A percentile compares a stretch with the other conserved stretches of the same genome.
Conservation (phyloP, 2,329 filamentous ascomycete species). For the Claviceps quebecensis region DNA sequence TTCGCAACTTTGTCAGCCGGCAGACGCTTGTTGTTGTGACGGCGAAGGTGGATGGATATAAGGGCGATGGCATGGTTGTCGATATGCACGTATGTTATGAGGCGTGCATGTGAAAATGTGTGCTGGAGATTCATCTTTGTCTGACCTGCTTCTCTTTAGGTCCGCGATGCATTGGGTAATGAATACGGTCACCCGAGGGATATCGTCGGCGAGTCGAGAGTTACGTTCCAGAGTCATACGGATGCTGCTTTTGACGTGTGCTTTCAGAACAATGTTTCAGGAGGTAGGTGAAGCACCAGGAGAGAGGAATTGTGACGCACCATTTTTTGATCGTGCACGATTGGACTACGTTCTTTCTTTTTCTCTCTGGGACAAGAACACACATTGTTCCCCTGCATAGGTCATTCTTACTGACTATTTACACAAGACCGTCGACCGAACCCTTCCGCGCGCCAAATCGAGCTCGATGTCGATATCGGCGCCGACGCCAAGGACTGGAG, state of each 20-base stretch:
- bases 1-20: slow-evolving; percentile 86
- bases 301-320: not conserved
- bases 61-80: slow-evolving; percentile 82
- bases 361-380: not conserved
- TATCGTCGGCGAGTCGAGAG: slow-evolving; percentile 79
- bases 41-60: slow-evolving; percentile 68
- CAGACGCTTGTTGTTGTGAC: slow-evolving; percentile 95
- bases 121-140: not conserved
- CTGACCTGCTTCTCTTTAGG: slow-evolving; percentile 36
- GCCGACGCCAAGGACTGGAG: slow-evolving; percentile 98
- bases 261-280: slow-evolving; percentile 71
- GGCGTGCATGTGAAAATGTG: not conserved
- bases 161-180: slow-evolving; percentile 88
- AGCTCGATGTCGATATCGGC: slow-evolving; percentile 91
- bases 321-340: too few species aligned
- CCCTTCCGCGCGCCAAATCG: slow-evolving; percentile 54
- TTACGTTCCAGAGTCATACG: slow-evolving; percentile 83
- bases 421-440: slow-evolving; percentile 23
- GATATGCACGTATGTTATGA: slow-evolving; percentile 69
- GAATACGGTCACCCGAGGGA: slow-evolving; percentile 89
- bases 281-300: slow-evolving; percentile 38
- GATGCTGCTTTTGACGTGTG: slow-evolving; percentile 94
- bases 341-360: not conserved
- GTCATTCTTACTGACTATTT: not conserved
- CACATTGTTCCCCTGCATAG: not conserved